A percentile compares a stretch with the other conserved stretches of the same genome.
These are phyloP conservation scores for Quercus gilva DNA, from an alignment of 306 rosid species.

Conservation along the genomic window DNA sequence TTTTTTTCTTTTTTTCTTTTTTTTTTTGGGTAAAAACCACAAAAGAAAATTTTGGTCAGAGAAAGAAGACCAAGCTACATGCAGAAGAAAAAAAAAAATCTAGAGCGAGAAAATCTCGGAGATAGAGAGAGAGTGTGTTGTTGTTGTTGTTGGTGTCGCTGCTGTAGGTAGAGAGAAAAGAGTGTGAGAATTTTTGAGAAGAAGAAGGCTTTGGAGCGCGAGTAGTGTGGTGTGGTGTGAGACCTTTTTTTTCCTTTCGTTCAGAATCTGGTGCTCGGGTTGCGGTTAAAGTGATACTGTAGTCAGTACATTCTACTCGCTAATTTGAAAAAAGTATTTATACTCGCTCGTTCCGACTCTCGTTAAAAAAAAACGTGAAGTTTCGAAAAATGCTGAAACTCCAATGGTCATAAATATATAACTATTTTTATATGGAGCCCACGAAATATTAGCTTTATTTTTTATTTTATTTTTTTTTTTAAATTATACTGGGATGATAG, in stretches of 20 bases:
- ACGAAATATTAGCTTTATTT: background rate
- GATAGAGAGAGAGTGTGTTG: no score
- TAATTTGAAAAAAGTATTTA: background rate
- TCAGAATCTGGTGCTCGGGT: background rate
- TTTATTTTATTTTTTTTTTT: background rate
- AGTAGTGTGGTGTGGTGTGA: background rate
- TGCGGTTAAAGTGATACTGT: background rate
- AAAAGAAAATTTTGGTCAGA: no score
- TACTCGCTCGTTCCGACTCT: background rate
- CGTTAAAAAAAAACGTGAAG: background rate
- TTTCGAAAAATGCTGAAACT: background rate
- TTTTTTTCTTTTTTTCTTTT: no score
- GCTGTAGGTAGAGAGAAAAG: no score
- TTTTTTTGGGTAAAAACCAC: no score
- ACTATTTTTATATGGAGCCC: background rate
- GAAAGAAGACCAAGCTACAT: no score
- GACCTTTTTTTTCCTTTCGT: background rate
- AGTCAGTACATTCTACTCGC: background rate
- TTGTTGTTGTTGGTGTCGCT: no score
- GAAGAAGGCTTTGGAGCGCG: background rate
- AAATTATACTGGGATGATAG: background rate
- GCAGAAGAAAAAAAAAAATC: no score
- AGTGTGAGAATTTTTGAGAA: no score
- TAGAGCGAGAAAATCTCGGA: no score
- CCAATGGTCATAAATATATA: background rate